A percentile compares a stretch with the other conserved stretches of the same genome.
These are phyloP conservation scores for Linum usitatissimum DNA, from an alignment of 345 rosid genomes.

Conservation along the genomic window DNA sequence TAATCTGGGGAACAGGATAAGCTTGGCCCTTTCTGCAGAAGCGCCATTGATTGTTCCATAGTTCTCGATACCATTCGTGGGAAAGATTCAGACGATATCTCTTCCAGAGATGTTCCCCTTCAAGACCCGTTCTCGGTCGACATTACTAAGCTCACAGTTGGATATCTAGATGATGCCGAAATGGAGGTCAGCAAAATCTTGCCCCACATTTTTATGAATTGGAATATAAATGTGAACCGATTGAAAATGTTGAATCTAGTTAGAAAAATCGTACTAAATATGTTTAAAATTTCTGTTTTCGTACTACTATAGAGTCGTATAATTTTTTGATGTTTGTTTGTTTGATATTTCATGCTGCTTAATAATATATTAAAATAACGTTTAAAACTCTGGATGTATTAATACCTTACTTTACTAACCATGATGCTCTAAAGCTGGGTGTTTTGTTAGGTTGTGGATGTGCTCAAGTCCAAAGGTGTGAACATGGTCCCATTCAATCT, in stretches of 20 bases:
- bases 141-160: slow-evolving; percentile 65
- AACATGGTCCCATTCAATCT: slow-evolving; percentile 69
- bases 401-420: too few species aligned
- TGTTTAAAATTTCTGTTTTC: too few species aligned
- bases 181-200: slow-evolving; percentile 48
- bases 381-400: too few species aligned
- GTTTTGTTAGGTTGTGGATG: slow-evolving; percentile 46
- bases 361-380: too few species aligned
- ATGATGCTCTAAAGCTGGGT: slow-evolving; percentile 7
- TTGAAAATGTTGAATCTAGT: background rate
- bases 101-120: slow-evolving; percentile 60
- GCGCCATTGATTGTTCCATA: slow-evolving; percentile 52
- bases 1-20: slow-evolving; percentile 47
- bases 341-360: too few species aligned
- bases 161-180: slow-evolving; percentile 78
- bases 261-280: too few species aligned
- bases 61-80: slow-evolving; percentile 60
- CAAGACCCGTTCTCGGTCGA: slow-evolving; percentile 66
- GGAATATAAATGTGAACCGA: too few species aligned
- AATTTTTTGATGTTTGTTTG: too few species aligned
- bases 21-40: slow-evolving; percentile 72
- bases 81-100: slow-evolving; percentile 65
- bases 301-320: too few species aligned
- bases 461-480: slow-evolving; percentile 64
- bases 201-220: too few species aligned